phyloP scores from a whole-genome alignment of 352 stramenopile species.

The Phytophthora podocarpi region DNA sequence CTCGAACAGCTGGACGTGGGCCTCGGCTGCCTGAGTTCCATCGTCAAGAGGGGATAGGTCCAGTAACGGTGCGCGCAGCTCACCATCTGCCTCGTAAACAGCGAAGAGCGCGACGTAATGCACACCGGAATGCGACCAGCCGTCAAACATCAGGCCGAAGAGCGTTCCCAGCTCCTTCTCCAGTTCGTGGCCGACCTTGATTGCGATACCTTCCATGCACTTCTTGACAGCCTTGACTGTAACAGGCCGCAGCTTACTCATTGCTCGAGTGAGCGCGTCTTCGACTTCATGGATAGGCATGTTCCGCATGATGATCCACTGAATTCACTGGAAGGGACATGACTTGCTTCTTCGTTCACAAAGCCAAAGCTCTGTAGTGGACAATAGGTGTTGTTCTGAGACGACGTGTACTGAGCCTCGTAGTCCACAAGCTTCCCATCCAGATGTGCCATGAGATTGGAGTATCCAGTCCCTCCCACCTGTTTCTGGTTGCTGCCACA shows the following conservation, averaged over 20 bases:
- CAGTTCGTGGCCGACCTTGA: too few relatives aligned
- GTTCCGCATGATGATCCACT: slow-evolving; percentile 5
- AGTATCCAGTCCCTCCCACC: background rate
- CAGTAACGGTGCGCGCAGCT: background rate
- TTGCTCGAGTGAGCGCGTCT: background rate
- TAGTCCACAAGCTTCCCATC: background rate
- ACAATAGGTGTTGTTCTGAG: background rate
- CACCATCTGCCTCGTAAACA: background rate
- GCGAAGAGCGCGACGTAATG: slow-evolving; percentile 1
- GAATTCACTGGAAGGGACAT: background rate
- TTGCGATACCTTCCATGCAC: too few relatives aligned
- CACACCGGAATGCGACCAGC: background rate
- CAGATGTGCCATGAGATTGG: slow-evolving; percentile 4
- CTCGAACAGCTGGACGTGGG: background rate
- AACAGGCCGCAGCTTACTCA: slow-evolving; percentile 1
- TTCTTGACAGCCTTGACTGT: slow-evolving; percentile 2
- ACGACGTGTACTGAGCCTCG: background rate
- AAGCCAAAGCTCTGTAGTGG: slow-evolving; percentile 3
- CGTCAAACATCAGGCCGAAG: slow-evolving; percentile 15
- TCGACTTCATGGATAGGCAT: slow-evolving; percentile 10
- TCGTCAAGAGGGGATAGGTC: slow-evolving; percentile 1
- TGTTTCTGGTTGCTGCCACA: background rate
- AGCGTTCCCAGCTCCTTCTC: too few relatives aligned
- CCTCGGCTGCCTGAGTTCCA: slow-evolving; percentile 3
- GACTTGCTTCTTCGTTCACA: slow-evolving; percentile 4